Conservation (phyloP, 164 flowering plant species). For the Akebia trifoliata region DNA sequence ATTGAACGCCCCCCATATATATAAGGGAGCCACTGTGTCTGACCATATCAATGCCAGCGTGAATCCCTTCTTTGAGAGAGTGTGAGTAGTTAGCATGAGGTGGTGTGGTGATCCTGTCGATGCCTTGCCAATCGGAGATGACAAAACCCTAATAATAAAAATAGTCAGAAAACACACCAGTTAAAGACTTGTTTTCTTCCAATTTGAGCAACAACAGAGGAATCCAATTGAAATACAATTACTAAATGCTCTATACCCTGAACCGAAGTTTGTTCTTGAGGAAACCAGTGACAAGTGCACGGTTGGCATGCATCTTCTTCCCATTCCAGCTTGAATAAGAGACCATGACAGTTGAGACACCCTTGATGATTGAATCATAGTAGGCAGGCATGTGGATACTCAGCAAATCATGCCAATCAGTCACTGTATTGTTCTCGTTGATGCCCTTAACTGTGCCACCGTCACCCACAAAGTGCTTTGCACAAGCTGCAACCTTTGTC, state of each 20-base stretch:
- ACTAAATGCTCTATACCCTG: constrained; percentile 21
- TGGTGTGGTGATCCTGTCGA: too few relatives aligned
- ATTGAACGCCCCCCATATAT: too few relatives aligned
- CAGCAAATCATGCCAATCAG: constrained; percentile 23
- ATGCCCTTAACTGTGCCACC: constrained; percentile 41
- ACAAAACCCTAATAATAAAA: constrained; percentile 30
- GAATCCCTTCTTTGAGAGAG: constrained; percentile 13
- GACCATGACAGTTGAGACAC: constrained; percentile 19
- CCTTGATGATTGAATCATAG: constrained; percentile 14
- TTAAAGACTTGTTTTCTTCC: background rate
- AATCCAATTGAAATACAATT: background rate
- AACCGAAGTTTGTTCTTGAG: constrained; percentile 36
- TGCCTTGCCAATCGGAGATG: too few relatives aligned
- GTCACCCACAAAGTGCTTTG: constrained; percentile 52
- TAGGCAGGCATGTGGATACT: constrained; percentile 43
- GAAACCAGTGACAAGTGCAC: constrained; percentile 16
- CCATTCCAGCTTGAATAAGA: constrained; percentile 20
- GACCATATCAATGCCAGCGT: constrained; percentile 28
- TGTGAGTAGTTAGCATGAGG: too few relatives aligned
- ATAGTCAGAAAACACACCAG: background rate
- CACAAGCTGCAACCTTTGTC: constrained; percentile 39
- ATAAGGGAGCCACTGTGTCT: too few relatives aligned
- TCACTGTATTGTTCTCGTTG: constrained; percentile 34
- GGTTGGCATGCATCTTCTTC: constrained; percentile 17
- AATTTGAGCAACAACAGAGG: background rate